Evolutionary conservation across 73 alveolate genomes (phyloP).

Genomic region (Effrenium voratum): DNA sequence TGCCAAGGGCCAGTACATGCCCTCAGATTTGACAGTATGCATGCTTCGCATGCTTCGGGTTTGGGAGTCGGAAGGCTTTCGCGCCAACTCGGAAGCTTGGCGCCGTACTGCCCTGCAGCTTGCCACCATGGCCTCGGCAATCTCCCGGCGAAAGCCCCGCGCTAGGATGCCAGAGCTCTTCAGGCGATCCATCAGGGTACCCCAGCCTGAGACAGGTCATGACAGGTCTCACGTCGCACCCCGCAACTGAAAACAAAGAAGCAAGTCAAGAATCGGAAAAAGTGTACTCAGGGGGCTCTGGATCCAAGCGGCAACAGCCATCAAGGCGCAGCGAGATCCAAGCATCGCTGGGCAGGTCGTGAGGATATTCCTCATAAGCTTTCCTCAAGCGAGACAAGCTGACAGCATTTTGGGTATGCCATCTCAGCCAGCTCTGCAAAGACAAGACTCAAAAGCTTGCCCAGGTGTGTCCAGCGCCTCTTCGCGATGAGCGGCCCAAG

Average conservation of each 20-base stretch:
- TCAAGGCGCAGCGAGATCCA: slow-evolving; percentile 81
- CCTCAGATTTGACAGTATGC: too few relatives aligned
- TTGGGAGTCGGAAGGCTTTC: too few relatives aligned
- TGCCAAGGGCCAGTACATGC: too few relatives aligned
- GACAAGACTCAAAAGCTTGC: background rate
- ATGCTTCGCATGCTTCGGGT: too few relatives aligned
- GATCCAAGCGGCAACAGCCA: slow-evolving; percentile 60
- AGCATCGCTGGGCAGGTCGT: slow-evolving; percentile 39
- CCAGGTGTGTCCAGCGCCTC: slow-evolving; percentile 73
- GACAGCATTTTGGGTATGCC: background rate
- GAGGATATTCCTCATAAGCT: slow-evolving; percentile 36
- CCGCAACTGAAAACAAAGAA: background rate
- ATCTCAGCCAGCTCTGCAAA: background rate
- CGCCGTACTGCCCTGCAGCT: slow-evolving; percentile 48
- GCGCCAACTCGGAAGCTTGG: background rate
- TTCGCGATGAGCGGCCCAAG: slow-evolving; percentile 45
- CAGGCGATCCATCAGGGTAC: slow-evolving; percentile 68
- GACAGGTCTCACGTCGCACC: background rate
- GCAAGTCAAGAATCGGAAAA: background rate
- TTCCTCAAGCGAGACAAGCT: background rate
- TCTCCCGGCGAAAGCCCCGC: slow-evolving; percentile 69
- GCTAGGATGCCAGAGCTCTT: slow-evolving; percentile 60
- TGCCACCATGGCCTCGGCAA: slow-evolving; percentile 75
- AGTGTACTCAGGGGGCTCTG: background rate
- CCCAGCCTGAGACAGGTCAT: slow-evolving; percentile 49